Evolutionary conservation across 2,329 filamentous ascomycete genomes (phyloP).

Genomic region (Plenodomus biglobosus): DNA sequence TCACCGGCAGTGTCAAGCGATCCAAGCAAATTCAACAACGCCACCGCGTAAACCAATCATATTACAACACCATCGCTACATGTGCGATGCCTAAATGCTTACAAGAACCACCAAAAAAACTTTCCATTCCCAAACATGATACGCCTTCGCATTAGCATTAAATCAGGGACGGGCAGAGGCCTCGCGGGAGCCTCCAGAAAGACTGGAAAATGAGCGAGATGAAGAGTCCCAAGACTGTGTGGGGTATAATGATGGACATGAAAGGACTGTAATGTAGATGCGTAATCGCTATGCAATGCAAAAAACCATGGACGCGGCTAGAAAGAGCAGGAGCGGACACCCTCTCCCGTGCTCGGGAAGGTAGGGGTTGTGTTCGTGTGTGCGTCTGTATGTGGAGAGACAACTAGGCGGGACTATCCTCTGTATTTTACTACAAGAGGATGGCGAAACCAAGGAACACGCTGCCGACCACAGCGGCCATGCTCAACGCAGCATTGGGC

Average conservation of each 20-base stretch:
- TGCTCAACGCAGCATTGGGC: constrained; percentile 58
- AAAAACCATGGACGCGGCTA: not conserved
- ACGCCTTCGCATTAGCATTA: not conserved
- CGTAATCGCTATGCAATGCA: not conserved
- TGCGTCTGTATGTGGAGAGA: no score
- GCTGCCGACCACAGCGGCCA: constrained; percentile 56
- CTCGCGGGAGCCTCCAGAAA: not conserved
- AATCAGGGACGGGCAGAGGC: not conserved
- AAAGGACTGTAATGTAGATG: not conserved
- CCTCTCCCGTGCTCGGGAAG: no score
- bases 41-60: not conserved
- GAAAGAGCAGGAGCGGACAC: no score
- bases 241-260: not conserved
- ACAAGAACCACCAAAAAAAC: no score
- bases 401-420: not conserved
- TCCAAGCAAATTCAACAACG: not conserved
- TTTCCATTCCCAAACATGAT: no score
- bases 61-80: not conserved
- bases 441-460: constrained; percentile 61
- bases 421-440: constrained; percentile 29
- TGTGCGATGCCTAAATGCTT: not conserved
- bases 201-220: not conserved
- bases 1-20: no score
- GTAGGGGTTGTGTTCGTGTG: no score
- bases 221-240: not conserved